phyloP scores from a whole-genome alignment of 2,329 filamentous ascomycete species.

The Exophiala viscosa region DNA sequence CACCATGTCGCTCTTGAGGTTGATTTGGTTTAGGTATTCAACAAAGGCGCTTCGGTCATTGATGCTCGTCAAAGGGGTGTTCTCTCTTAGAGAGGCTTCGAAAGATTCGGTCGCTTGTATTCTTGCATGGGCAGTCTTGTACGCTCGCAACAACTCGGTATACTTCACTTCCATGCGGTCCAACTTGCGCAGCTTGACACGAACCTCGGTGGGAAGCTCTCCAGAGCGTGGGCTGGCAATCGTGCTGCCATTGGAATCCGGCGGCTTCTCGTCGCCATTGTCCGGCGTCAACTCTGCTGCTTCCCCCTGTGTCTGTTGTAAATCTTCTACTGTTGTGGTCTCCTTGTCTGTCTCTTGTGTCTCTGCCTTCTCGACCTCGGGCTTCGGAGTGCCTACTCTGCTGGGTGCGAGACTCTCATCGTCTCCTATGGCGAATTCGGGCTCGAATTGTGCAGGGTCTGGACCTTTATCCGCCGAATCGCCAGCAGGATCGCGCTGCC shows the following conservation, averaged over 20 bases:
- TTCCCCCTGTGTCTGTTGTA: conserved; percentile 26
- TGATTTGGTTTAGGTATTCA: conserved; percentile 86
- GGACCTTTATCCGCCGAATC: conserved; percentile 56
- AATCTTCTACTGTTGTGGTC: conserved; percentile 25
- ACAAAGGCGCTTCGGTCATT: conserved; percentile 76
- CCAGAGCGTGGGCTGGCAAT: conserved; percentile 29
- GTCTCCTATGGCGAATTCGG: conserved; percentile 81
- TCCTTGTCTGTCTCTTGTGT: conserved; percentile 25
- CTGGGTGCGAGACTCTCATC: conserved; percentile 60
- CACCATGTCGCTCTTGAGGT: conserved; percentile 83
- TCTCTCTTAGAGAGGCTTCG: conserved; percentile 83
- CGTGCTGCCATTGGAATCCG: conserved; percentile 24
- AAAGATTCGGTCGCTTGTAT: conserved; percentile 88
- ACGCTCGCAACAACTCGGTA: conserved; percentile 83
- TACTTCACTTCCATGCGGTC: conserved; percentile 87
- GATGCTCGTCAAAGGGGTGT: conserved; percentile 87
- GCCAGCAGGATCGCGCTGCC: conserved; percentile 39
- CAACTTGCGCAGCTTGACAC: conserved; percentile 73
- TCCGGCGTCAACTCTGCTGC: conserved; percentile 27
- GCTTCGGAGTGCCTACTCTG: conserved; percentile 57
- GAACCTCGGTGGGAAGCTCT: conserved; percentile 71
- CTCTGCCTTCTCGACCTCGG: conserved; percentile 38
- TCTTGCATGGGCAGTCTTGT: conserved; percentile 82
- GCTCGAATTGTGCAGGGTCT: conserved; percentile 84
- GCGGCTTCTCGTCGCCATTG: conserved; percentile 27